Percentiles rank a stretch among this genome's conserved stretches.
Evolutionary conservation across 2,329 filamentous ascomycete species (phyloP).

Genomic region (Lojkania enalia): DNA sequence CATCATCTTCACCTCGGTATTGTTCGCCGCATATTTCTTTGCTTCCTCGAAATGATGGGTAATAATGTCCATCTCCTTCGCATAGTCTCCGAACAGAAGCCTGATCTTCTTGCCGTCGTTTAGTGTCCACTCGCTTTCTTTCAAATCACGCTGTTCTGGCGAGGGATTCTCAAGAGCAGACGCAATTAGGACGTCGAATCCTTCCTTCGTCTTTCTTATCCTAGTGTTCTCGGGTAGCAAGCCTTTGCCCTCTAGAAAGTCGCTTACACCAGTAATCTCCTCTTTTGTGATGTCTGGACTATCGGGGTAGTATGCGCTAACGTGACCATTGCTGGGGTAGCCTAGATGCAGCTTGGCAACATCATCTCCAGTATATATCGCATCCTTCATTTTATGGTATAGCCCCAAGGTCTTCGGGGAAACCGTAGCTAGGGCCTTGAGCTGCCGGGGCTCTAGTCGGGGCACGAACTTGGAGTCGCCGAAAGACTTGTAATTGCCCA

Average conservation of each 20-base stretch:
- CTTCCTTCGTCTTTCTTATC: conserved; percentile 48
- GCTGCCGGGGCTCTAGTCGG: conserved; percentile 47
- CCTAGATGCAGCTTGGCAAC: conserved; percentile 53
- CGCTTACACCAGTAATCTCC: conserved; percentile 51
- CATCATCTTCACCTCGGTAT: conserved; percentile 50
- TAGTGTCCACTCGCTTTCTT: conserved; percentile 51
- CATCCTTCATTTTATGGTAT: conserved; percentile 50
- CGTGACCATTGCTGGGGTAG: conserved; percentile 53
- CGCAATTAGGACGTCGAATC: conserved; percentile 55
- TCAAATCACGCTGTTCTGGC: conserved; percentile 46
- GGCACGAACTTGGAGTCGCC: conserved; percentile 57
- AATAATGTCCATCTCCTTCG: conserved; percentile 52
- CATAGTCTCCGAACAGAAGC: conserved; percentile 52
- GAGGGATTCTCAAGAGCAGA: conserved; percentile 49
- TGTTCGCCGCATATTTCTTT: conserved; percentile 52
- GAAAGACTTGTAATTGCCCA: conserved; percentile 58
- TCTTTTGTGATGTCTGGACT: conserved; percentile 53
- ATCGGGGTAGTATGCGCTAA: conserved; percentile 54
- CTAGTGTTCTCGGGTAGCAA: conserved; percentile 57
- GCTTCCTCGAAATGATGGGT: conserved; percentile 51
- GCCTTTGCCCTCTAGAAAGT: conserved; percentile 51
- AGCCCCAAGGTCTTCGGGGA: conserved; percentile 45
- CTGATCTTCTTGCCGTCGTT: conserved; percentile 52
- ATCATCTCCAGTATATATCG: conserved; percentile 49
- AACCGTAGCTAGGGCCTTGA: conserved; percentile 50